phyloP scores from a whole-genome alignment of 768 basidiomycete genomes.

The Rhodotorula sphaerocarpa region DNA sequence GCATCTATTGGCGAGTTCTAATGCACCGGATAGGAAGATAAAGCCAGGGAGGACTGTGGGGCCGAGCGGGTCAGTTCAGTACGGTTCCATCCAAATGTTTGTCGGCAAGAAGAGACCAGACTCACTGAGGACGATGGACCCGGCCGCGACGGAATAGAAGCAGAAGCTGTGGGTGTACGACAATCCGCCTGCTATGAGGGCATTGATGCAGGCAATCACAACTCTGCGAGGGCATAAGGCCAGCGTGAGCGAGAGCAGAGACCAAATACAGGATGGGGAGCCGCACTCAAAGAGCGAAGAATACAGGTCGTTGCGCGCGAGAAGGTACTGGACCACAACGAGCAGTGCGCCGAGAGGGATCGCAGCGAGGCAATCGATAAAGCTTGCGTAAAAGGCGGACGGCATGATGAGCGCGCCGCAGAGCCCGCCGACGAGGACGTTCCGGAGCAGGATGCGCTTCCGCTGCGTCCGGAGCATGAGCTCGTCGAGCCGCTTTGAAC shows the following conservation, averaged over 20 bases:
- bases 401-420: constrained; percentile 3
- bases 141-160: constrained; percentile 68
- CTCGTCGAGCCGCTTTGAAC: constrained; percentile 57
- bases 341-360: constrained; percentile 71
- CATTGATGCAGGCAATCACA: constrained; percentile 65
- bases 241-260: background rate
- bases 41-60: constrained; percentile 48
- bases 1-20: constrained; percentile 57
- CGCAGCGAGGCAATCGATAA: constrained; percentile 63
- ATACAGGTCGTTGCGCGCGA: constrained; percentile 61
- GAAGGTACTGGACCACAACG: constrained; percentile 61
- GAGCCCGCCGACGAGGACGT: constrained; percentile 66
- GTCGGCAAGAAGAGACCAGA: background rate
- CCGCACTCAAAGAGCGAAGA: constrained; percentile 60
- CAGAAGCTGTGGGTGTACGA: constrained; percentile 61
- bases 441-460: constrained; percentile 48
- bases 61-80: background rate
- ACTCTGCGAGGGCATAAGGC: constrained; percentile 45
- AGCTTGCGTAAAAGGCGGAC: constrained; percentile 59
- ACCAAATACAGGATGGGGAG: background rate
- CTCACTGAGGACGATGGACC: constrained; percentile 59
- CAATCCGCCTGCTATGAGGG: constrained; percentile 66
- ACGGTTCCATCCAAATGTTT: too few relatives aligned
- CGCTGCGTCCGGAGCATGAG: constrained; percentile 57
- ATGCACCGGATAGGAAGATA: constrained; percentile 50